These are phyloP conservation scores for Penicillium aurantiogriseum DNA, from an alignment of 2,329 filamentous ascomycete species.

Conservation along the genomic window DNA sequence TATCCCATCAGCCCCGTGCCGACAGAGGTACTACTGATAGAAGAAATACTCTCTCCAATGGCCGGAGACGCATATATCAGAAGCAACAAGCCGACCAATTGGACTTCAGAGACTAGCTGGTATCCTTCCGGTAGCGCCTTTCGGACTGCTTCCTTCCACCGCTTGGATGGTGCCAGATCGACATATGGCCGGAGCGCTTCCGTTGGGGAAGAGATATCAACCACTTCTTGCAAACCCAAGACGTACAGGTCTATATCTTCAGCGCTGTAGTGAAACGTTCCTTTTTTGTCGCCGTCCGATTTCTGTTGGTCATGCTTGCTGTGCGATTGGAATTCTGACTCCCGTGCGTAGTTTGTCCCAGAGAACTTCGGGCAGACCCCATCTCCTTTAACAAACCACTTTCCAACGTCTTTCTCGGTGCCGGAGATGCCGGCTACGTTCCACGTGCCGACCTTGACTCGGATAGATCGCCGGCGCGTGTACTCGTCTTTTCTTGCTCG, in stretches of 20 bases:
- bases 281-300: slow-evolving; percentile 46
- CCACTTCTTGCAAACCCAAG: slow-evolving; percentile 86
- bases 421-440: slow-evolving; percentile 85
- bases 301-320: slow-evolving; percentile 46
- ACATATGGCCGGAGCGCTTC: slow-evolving; percentile 76
- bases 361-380: slow-evolving; percentile 65
- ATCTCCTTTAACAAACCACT: slow-evolving; percentile 81
- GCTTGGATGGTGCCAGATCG: slow-evolving; percentile 67
- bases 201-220: slow-evolving; percentile 75
- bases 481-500: slow-evolving; percentile 76
- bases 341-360: slow-evolving; percentile 41
- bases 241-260: slow-evolving; percentile 85
- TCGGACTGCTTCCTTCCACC: slow-evolving; percentile 77
- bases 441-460: slow-evolving; percentile 91
- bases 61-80: slow-evolving; percentile 81
- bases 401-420: slow-evolving; percentile 80
- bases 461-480: slow-evolving; percentile 68
- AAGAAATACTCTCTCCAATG: slow-evolving; percentile 70
- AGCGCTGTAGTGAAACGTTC: slow-evolving; percentile 35
- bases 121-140: slow-evolving; percentile 75
- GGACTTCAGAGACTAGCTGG: slow-evolving; percentile 71
- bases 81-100: slow-evolving; percentile 80
- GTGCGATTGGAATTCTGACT: slow-evolving; percentile 21
- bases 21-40: slow-evolving; percentile 77
- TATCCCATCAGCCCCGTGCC: slow-evolving; percentile 90